phyloP scores from a whole-genome alignment of 768 basidiomycete genomes.

The Punctularia strigosozonata region DNA sequence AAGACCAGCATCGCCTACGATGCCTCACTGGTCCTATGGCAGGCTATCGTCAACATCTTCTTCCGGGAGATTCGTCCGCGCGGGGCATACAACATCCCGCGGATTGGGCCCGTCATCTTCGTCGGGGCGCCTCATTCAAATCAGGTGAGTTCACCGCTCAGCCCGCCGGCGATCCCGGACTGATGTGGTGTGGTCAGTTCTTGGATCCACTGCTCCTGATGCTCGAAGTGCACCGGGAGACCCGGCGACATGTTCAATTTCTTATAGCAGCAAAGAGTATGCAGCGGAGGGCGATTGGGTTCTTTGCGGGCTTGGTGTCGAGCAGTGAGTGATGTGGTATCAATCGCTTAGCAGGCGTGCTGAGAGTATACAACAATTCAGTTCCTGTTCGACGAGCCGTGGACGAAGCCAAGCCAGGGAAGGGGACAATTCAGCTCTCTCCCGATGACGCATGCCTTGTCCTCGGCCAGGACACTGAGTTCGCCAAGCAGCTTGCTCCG shows the following conservation, averaged over 20 bases:
- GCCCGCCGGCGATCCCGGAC: background rate
- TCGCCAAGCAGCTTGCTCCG: slow-evolving; percentile 59
- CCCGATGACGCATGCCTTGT: slow-evolving; percentile 71
- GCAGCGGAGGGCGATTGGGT: slow-evolving; percentile 66
- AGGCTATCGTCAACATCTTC: slow-evolving; percentile 81
- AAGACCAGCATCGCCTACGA: slow-evolving; percentile 58
- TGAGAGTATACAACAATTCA: slow-evolving; percentile 16
- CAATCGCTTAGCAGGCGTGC: background rate
- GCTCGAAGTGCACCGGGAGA: slow-evolving; percentile 75
- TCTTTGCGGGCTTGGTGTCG: slow-evolving; percentile 72
- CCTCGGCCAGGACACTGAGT: slow-evolving; percentile 70
- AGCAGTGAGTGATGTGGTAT: slow-evolving; percentile 48
- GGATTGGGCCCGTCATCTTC: slow-evolving; percentile 84
- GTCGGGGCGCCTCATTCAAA: slow-evolving; percentile 90
- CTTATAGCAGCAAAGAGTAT: slow-evolving; percentile 86
- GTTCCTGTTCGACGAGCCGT: slow-evolving; percentile 91
- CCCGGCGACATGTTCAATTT: slow-evolving; percentile 71
- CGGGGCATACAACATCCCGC: slow-evolving; percentile 90
- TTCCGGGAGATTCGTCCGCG: slow-evolving; percentile 92
- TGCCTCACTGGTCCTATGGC: slow-evolving; percentile 74
- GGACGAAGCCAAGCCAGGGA: slow-evolving; percentile 69
- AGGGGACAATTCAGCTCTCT: slow-evolving; percentile 61
- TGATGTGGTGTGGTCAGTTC: slow-evolving; percentile 41
- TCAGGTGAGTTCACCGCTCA: slow-evolving; percentile 41
- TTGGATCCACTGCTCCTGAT: slow-evolving; percentile 81